phyloP scores from a whole-genome alignment of 2,329 filamentous ascomycete species.

The Aspergillus fructus region DNA sequence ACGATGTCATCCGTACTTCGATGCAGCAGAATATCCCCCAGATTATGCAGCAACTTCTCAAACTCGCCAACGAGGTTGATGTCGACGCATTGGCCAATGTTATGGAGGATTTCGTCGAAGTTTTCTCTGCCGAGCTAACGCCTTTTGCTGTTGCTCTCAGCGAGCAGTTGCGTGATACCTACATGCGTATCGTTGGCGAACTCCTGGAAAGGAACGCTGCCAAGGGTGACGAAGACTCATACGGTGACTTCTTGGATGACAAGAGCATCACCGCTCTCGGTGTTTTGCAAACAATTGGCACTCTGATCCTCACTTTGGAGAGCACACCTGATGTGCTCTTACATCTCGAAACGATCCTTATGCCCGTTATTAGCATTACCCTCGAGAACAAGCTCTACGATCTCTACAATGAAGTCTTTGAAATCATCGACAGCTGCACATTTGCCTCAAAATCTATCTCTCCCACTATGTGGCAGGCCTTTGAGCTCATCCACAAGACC shows the following conservation, averaged over 20 bases:
- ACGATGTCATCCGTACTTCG: conserved; percentile 87
- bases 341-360: conserved; percentile 91
- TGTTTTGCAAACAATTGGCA: conserved; percentile 95
- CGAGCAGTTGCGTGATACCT: conserved; percentile 93
- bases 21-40: conserved; percentile 99
- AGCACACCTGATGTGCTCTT: conserved; percentile 93
- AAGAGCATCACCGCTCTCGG: conserved; percentile 98
- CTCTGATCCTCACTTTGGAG: conserved; percentile 92
- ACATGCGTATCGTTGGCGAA: conserved; percentile 88
- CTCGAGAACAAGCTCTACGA: conserved; percentile 98
- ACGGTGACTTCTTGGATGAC: conserved; percentile 91
- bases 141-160: conserved; percentile 95
- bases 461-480: conserved; percentile 96
- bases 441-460: conserved; percentile 97
- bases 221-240: conserved; percentile 73
- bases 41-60: conserved; percentile 98
- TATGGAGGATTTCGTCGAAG: conserved; percentile 99
- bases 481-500: conserved; percentile 92
- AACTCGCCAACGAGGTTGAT: conserved; percentile 95
- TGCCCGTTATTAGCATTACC: conserved; percentile 95
- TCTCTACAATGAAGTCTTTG: conserved; percentile 96
- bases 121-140: conserved; percentile 94
- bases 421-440: conserved; percentile 99
- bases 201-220: conserved; percentile 80
- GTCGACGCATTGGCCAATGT: conserved; percentile 96